A percentile compares a stretch with the other conserved stretches of the same genome.
These are phyloP conservation scores for Suillus subaureus DNA, from an alignment of 768 basidiomycete species.

Conservation along the genomic window DNA sequence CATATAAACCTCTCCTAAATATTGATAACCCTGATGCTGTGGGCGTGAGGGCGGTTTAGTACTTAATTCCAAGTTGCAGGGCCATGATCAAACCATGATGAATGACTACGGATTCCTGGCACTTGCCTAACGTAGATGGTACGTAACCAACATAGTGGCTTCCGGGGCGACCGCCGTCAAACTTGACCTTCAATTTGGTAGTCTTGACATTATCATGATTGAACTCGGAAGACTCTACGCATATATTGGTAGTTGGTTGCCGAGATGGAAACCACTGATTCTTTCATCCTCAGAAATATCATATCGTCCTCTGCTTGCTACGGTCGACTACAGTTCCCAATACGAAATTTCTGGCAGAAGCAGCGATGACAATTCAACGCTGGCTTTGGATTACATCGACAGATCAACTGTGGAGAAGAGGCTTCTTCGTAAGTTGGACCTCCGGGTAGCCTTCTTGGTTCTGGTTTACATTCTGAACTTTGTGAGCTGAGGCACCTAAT, in stretches of 20 bases:
- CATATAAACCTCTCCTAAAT: too few species aligned
- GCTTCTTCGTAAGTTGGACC: conserved; percentile 46
- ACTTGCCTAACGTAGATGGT: too few species aligned
- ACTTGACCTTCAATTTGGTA: not conserved
- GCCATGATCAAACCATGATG: too few species aligned
- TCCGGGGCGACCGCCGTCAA: too few species aligned
- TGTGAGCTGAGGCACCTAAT: conserved; percentile 28
- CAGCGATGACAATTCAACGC: not conserved
- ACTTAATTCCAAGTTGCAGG: too few species aligned
- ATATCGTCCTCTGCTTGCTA: not conserved
- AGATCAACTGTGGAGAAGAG: conserved; percentile 45
- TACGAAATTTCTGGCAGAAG: not conserved
- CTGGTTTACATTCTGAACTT: conserved; percentile 51
- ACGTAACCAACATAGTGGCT: too few species aligned
- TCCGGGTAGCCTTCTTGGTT: conserved; percentile 45
- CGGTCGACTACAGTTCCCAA: not conserved
- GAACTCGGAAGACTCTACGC: not conserved
- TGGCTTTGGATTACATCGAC: conserved; percentile 10
- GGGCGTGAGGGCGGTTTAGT: too few species aligned
- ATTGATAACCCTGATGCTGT: too few species aligned
- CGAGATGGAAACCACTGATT: not conserved
- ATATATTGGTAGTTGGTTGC: not conserved
- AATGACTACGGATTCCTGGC: too few species aligned
- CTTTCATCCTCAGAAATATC: not conserved
- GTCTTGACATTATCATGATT: not conserved